Base-by-base conservation (phyloP, 176 grass and related monocot species). In the Zoysia pacifica region DNA sequence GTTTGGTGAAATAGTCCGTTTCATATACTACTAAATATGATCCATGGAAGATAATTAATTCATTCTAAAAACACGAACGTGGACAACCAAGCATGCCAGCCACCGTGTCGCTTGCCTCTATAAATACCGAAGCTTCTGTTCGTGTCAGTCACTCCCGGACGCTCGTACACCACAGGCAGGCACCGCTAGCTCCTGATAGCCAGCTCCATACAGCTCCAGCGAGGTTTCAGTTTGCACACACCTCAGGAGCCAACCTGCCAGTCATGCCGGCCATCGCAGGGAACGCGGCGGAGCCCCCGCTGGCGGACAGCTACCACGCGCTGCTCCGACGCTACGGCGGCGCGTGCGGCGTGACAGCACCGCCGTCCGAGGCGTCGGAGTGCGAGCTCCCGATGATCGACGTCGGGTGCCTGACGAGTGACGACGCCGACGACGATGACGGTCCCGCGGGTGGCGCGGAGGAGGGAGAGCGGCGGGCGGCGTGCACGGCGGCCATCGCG, bases 301-400 rank as follows among this genome's bases (percentile, higher is more conserved):
- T 90, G 41, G 79, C 13, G 11, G 81, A 79, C 45, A 87, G 82
- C 78, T 95, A 95, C 70, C 14, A 85, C 85, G 61, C 82, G 66
- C 86, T 92, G 47, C 83, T 90, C 67, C 39, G n/a, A 41, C 81
- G 72, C 11, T 3, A 46, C 68, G 39, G 4, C 7, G 16, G 11
- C 55, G 35, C 0, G 20, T 40, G 20, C 15, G 9, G 9, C 67
- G 52, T 43, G 16, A 16, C 39, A 9, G 42, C n/a, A 7, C 41
- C 44, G 0, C 1, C 13, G 14, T 5, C 45, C 15, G n/a, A 28
- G 15, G 50, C 82, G 53, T 43, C 73, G 39, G 89, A 89, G 67
- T 84, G 90, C 67, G 80, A 89, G 56, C 94, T 97, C 65, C 85
- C 89, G 28, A 67, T 92, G 76, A 86, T 89, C 78, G 80, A 97